Base-by-base conservation (phyloP, 345 rosid genomes). In the Pistacia integerrima region DNA sequence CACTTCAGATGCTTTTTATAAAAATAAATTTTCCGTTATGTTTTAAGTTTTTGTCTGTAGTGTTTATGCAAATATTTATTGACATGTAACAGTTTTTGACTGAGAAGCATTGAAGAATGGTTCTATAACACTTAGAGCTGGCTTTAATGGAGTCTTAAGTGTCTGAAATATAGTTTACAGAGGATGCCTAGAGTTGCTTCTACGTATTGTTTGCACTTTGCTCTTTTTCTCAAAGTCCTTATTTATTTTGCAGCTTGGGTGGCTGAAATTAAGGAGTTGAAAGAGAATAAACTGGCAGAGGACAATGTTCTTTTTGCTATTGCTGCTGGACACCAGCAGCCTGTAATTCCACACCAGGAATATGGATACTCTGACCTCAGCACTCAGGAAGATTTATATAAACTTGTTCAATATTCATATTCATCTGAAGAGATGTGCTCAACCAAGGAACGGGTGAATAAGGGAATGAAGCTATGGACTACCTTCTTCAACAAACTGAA, bases 341-440 rank as follows among this genome's bases (percentile, higher is more conserved):
- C 91, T 30, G 28, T 84, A 46, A 64, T 80, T 83, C 87, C 97
- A 20, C 91, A 96, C 80, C 80, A 93, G 74, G 88, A 88, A 72
- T 89, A 85, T 79, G 90, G 83, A 72, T 96, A 87, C 81, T 63
- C 76, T n/a, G 94, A 92, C 82, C 78, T 56, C 72, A 82, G 77
- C 74, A 85, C 93, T 85, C 97, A 92, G 63, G 98, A 96, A 68
- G 98, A 96, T 82, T 77, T 93, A 78, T 89, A 83, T 81, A 93
- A 91, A 81, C 90, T 96, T 77, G 89, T 96, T 71, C 88, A 88
- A 54, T 96, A 93, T 87, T 96, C 99, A 54, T 96, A 93, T 87
- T 96, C 99, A 48, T 93, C 97, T 83, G 97, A 91, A 86, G 99
- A 96, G 82, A 86, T 93, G 82, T 93, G 93, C 89, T 90, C 94